phyloP scores from a whole-genome alignment of 2,329 filamentous ascomycete genomes.

The Fusarium newnesense region DNA sequence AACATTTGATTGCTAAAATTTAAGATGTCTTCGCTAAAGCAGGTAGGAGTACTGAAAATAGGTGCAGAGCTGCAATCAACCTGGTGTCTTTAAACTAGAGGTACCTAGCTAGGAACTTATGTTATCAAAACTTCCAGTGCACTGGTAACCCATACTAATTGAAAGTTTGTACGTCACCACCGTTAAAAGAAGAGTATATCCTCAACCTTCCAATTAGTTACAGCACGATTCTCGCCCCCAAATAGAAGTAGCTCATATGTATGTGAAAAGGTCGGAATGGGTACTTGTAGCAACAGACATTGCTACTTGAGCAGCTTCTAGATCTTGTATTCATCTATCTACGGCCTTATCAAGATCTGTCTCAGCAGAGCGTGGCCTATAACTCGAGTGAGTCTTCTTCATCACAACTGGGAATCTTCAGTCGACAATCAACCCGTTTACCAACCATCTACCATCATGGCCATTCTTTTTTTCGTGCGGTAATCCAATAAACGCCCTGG shows the following conservation, averaged over 20 bases:
- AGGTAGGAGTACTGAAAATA: not conserved
- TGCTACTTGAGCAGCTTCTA: not conserved
- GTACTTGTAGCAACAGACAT: not conserved
- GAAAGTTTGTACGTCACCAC: not conserved
- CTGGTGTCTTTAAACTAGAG: not conserved
- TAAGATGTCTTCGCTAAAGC: not conserved
- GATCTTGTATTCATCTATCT: constrained; percentile 31
- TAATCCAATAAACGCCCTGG: constrained; percentile 43
- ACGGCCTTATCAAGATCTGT: constrained; percentile 33
- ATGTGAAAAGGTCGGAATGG: not conserved
- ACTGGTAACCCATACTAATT: not conserved
- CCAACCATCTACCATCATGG: constrained; percentile 32
- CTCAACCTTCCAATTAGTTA: too few species aligned
- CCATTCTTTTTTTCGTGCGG: constrained; percentile 33
- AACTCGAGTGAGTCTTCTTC: constrained; percentile 44
- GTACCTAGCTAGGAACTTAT: too few species aligned
- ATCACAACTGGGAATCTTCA: constrained; percentile 44
- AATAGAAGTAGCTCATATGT: not conserved
- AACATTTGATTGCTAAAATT: not conserved
- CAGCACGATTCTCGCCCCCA: not conserved
- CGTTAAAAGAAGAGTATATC: not conserved
- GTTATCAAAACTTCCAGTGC: too few species aligned
- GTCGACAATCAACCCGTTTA: constrained; percentile 43
- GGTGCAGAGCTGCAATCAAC: not conserved
- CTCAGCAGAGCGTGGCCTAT: constrained; percentile 28